Conservation (phyloP, 2,329 filamentous ascomycete genomes). For the Fusarium sp. region DNA sequence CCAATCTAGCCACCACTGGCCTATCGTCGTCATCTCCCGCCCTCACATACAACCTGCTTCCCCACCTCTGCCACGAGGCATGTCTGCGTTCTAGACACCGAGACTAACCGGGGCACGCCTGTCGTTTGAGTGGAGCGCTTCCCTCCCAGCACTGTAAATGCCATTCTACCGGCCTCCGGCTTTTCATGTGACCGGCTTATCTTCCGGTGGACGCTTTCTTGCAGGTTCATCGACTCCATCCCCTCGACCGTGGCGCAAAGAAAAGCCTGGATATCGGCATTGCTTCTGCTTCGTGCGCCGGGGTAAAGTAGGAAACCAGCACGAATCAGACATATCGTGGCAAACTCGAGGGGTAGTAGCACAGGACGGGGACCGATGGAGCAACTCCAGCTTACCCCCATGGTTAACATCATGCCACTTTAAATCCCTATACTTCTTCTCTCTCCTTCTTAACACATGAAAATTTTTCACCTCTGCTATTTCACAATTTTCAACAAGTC, state of each 20-base stretch:
- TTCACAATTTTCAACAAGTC: constrained; percentile 7
- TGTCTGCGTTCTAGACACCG: constrained; percentile 21
- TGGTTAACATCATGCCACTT: constrained; percentile 28
- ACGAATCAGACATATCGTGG: constrained; percentile 1
- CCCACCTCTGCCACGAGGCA: constrained; percentile 31
- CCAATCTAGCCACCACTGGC: constrained; percentile 10
- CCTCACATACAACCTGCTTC: constrained; percentile 8
- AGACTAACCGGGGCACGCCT: constrained; percentile 37
- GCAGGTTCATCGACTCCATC: constrained; percentile 13
- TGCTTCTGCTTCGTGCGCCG: constrained; percentile 9
- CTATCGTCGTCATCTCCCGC: constrained; percentile 11
- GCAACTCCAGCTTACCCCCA: neutral
- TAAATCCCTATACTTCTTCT: constrained; percentile 16
- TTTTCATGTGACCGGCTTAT: constrained; percentile 36
- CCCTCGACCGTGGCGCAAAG: constrained; percentile 15
- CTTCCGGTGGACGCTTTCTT: constrained; percentile 33
- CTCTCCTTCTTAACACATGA: neutral
- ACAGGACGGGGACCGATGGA: constrained; percentile 9
- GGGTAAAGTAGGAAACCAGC: neutral
- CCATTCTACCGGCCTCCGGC: constrained; percentile 32
- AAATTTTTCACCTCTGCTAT: neutral
- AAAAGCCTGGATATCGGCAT: constrained; percentile 19
- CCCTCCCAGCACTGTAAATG: constrained; percentile 20
- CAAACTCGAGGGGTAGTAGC: constrained; percentile 8
- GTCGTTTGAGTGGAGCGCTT: constrained; percentile 34